Base-by-base conservation (phyloP, 75 land plant species). In the Larix kaempferi region DNA sequence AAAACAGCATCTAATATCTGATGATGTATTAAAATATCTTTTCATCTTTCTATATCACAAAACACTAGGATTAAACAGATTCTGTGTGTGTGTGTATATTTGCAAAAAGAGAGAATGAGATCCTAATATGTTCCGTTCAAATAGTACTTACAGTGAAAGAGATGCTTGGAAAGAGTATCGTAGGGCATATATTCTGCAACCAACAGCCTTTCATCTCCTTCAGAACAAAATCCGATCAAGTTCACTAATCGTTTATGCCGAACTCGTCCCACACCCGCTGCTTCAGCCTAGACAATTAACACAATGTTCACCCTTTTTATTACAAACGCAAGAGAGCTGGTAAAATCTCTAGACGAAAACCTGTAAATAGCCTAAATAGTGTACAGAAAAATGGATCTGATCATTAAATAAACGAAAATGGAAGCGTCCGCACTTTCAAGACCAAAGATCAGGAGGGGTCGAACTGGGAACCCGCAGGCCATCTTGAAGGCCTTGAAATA, bases 131-230 rank as follows among this genome's bases (percentile, higher is more conserved):
- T 49, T 49, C 12, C 54, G 54, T 10, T 49, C 54, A 12, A 49
- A 13, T 26, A 17, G 3, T 57, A 58, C 92, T 82, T 92, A 95
- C 98, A 96, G 73, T 96, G 99, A 62, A 96, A 96, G 15, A 96
- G 93, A 80, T 96, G 99, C 86, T 94, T 96, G 7, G 99, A 92
- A 4, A 96, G 88, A 29, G 99, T 96, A 78, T 95, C 98, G 85
- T 95, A 88, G 14, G 95, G 93, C 98, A 95, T 95, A 76, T 86
- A 93, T 74, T 96, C 99, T 3, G 99, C 98, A n/a, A 96, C 95
- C 76, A 96, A 83, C n/a, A 96, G 89, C 21, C 99, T 80, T 57
- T 96, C 99, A 84, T 96, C 99, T 26, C 98, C 98, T 67, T 96
- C 99, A 12, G 91, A 91, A 77, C 99, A 96, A 71, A 90, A 96